These are phyloP conservation scores for Casaregolazyma suthepensis DNA, from an alignment of 1,139 yeast genomes.

Conservation along the genomic window DNA sequence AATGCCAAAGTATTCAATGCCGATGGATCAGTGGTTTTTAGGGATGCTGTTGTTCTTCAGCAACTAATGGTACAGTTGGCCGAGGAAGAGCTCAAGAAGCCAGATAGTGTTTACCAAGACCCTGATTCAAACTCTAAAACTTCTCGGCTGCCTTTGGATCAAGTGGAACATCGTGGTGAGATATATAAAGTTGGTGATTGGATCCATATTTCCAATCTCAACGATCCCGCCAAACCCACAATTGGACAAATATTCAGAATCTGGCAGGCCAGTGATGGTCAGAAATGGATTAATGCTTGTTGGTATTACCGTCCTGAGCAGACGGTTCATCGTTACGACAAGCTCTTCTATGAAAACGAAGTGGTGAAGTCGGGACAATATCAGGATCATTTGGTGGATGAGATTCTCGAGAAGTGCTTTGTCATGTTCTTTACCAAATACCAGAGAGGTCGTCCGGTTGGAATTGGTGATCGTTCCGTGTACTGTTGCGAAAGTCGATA, in stretches of 20 bases:
- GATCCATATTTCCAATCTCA: constrained; percentile 82
- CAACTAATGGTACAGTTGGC: constrained; percentile 54
- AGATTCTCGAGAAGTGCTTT: constrained; percentile 87
- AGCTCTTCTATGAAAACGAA: constrained; percentile 85
- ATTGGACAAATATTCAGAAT: constrained; percentile 90
- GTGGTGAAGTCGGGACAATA: constrained; percentile 96
- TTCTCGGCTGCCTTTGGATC: constrained; percentile 71
- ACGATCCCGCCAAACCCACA: constrained; percentile 83
- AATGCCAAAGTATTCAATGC: constrained; percentile 67
- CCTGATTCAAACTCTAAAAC: constrained; percentile 46
- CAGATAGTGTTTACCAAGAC: constrained; percentile 73
- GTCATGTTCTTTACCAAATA: constrained; percentile 91
- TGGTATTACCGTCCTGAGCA: constrained; percentile 98
- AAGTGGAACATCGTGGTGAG: constrained; percentile 63
- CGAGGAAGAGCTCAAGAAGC: constrained; percentile 67
- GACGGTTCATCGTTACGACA: constrained; percentile 87
- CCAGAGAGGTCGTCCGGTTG: constrained; percentile 88
- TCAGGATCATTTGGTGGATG: constrained; percentile 85
- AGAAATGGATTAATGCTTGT: constrained; percentile 86
- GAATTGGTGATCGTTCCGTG: constrained; percentile 59
- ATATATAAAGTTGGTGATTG: constrained; percentile 87
- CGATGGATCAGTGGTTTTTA: constrained; percentile 49
- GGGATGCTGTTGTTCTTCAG: constrained; percentile 60
- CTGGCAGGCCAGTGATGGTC: constrained; percentile 81
- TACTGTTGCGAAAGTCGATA: constrained; percentile 94